Base-by-base conservation (phyloP, 306 rosid species). In the Lathyrus aphaca region DNA sequence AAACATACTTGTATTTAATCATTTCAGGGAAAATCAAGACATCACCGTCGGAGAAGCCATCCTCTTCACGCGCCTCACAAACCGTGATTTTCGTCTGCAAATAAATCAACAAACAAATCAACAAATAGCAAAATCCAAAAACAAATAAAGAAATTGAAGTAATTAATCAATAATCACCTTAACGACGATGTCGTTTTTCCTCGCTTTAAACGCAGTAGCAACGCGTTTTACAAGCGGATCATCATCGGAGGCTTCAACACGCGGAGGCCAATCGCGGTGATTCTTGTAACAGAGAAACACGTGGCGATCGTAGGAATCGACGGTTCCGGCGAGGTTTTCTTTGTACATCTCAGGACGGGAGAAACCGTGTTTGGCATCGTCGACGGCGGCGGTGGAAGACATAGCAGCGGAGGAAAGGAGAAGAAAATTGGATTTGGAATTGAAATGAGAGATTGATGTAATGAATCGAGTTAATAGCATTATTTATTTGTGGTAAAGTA, bases 1-100 rank as follows among this genome's bases (percentile, higher is more conserved):
- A 55, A 55, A 55, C 17, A 13, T 19, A 63, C 97, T 80, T 86
- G 82, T 90, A 94, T 74, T 81, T 88, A 71, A 90, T 71, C 97
- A 94, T 86, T 2, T 90, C 92, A 0, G 98, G 98, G 71, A 94
- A 94, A 74, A 94, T 77, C 79, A 94, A 75, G 58, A 87, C 87
- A 53, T 87, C 97, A 17, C 96, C 97, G 0, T 94, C 86, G 0
- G 84, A 78, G 25, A 85, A 85, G 5, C 82, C 88, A 10, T 78
- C 74, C 21, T 83, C 90, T 45, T 82, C 88, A 16, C 83, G 83
- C 51, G 96, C 85, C 81, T 87, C 94, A 69, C 86, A 88, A 48
- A 94, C 59, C 6, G 97, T 94, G 66, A 94, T 49, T 81, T 73
- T 82, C 64, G 98, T 88, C 97, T 94, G 77, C 50, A 45, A 77